Conservation (phyloP, 257 asterid genomes). For the Anisodus tanguticus region DNA sequence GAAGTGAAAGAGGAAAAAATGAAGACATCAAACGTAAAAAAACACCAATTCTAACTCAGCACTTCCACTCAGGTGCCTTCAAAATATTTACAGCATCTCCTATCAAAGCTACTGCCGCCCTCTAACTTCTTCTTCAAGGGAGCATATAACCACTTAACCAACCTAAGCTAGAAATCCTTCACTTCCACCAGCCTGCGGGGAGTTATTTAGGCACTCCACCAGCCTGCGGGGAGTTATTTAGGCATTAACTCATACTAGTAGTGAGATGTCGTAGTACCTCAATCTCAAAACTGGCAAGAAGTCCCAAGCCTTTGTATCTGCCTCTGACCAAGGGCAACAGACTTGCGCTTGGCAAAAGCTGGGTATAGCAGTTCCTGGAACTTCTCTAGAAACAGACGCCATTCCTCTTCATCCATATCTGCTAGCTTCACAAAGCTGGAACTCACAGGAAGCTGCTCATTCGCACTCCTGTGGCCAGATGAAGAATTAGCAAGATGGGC, state of each 20-base stretch:
- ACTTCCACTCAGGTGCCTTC: slow-evolving; percentile 44
- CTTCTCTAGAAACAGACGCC: slow-evolving; percentile 83
- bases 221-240: slow-evolving; percentile 41
- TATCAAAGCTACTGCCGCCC: slow-evolving; percentile 34
- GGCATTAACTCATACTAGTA: slow-evolving; percentile 36
- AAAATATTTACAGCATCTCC: slow-evolving; percentile 64
- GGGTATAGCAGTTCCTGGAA: slow-evolving; percentile 76
- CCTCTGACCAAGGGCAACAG: slow-evolving; percentile 60
- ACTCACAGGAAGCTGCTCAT: slow-evolving; percentile 89
- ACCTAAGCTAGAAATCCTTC: slow-evolving; percentile 49
- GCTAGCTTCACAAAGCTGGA: slow-evolving; percentile 81
- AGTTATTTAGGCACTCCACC: slow-evolving; percentile 43
- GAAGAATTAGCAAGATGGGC: slow-evolving; percentile 57
- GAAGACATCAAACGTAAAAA: slow-evolving; percentile 33
- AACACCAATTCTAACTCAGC: slow-evolving; percentile 45
- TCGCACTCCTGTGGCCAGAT: slow-evolving; percentile 86
- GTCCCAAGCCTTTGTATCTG: slow-evolving; percentile 97
- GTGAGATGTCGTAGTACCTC: slow-evolving; percentile 35
- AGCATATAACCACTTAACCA: slow-evolving; percentile 39
- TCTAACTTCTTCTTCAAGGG: slow-evolving; percentile 33
- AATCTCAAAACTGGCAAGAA: slow-evolving; percentile 96
- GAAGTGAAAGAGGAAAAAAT: slow-evolving; percentile 35
- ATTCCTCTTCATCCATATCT: slow-evolving; percentile 83
- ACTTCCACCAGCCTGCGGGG: slow-evolving; percentile 44
- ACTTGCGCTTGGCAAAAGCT: slow-evolving; percentile 71